These are phyloP conservation scores for Stylonectria norvegica DNA, from an alignment of 2,329 filamentous ascomycete genomes.

Conservation along the genomic window DNA sequence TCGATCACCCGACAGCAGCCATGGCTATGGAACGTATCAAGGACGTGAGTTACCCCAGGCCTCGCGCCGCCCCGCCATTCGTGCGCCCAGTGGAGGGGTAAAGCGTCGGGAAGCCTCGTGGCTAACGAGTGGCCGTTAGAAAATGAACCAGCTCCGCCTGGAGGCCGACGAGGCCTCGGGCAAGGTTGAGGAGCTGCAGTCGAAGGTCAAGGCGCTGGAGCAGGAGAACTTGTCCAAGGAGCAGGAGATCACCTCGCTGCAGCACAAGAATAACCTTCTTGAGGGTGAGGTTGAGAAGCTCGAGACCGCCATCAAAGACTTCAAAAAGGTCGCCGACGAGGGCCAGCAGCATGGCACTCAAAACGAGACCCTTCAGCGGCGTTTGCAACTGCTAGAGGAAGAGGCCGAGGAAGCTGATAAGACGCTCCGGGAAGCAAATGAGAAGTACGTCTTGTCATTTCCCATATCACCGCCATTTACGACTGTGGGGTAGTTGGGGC, in stretches of 20 bases:
- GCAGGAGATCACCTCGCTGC: conserved; percentile 94
- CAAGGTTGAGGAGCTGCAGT: conserved; percentile 83
- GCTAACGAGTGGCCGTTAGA: conserved; percentile 50
- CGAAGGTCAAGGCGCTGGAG: conserved; percentile 84
- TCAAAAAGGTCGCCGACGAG: conserved; percentile 82
- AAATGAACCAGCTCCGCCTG: conserved; percentile 91
- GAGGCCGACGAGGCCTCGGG: conserved; percentile 82
- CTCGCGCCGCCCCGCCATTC: conserved; percentile 31
- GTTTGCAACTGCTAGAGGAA: conserved; percentile 94
- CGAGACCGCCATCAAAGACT: conserved; percentile 76
- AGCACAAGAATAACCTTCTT: conserved; percentile 91
- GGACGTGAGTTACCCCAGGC: conserved; percentile 61
- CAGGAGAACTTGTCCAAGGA: conserved; percentile 95
- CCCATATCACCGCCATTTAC: not conserved
- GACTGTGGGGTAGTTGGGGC: not conserved
- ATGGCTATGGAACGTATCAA: conserved; percentile 80
- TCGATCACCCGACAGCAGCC: conserved; percentile 6
- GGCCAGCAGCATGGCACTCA: conserved; percentile 79
- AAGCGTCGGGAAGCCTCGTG: conserved; percentile 9
- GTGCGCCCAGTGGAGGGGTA: conserved; percentile 31
- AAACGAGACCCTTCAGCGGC: conserved; percentile 87
- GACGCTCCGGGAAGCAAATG: conserved; percentile 93
- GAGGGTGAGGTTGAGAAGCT: conserved; percentile 92
- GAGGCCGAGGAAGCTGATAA: conserved; percentile 96
- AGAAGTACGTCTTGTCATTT: conserved; percentile 70